Conservation (phyloP, 345 rosid species). For the Citrus reticulata region DNA sequence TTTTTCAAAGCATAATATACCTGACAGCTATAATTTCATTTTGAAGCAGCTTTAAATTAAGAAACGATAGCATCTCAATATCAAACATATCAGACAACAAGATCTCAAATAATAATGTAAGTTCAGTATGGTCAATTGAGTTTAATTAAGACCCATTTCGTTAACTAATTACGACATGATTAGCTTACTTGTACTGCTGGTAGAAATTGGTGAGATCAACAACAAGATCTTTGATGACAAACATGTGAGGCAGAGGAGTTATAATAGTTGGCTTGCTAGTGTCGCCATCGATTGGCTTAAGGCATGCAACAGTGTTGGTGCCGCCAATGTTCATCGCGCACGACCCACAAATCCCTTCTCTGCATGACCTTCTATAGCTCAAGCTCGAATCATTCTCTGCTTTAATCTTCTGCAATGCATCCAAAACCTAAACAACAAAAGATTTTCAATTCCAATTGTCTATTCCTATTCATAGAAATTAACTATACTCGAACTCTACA, state of each 20-base stretch:
- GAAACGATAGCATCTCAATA: too few relatives aligned
- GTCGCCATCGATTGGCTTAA: conserved; percentile 47
- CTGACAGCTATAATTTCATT: too few relatives aligned
- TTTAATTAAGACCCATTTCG: too few relatives aligned
- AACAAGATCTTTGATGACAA: conserved; percentile 56
- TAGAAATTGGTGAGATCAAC: conserved; percentile 70
- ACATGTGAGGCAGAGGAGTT: conserved; percentile 74
- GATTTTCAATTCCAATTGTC: neutral
- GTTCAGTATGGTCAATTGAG: too few relatives aligned
- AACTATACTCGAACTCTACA: neutral
- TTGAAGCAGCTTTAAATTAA: too few relatives aligned
- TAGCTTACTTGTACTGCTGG: conserved; percentile 52
- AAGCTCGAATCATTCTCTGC: conserved; percentile 60
- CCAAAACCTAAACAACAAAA: conserved; percentile 45
- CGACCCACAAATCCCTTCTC: conserved; percentile 82
- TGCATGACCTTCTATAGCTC: conserved; percentile 59
- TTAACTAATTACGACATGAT: too few relatives aligned
- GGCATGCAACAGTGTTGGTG: conserved; percentile 67
- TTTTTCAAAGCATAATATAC: too few relatives aligned
- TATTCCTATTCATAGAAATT: too few relatives aligned
- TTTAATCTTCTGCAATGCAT: conserved; percentile 62
- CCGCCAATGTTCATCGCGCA: conserved; percentile 70
- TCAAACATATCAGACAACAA: too few relatives aligned
- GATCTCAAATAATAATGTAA: too few relatives aligned
- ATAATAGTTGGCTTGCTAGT: conserved; percentile 39